Conservation (phyloP, 768 basidiomycete genomes). For the Tephrocybe rancida region DNA sequence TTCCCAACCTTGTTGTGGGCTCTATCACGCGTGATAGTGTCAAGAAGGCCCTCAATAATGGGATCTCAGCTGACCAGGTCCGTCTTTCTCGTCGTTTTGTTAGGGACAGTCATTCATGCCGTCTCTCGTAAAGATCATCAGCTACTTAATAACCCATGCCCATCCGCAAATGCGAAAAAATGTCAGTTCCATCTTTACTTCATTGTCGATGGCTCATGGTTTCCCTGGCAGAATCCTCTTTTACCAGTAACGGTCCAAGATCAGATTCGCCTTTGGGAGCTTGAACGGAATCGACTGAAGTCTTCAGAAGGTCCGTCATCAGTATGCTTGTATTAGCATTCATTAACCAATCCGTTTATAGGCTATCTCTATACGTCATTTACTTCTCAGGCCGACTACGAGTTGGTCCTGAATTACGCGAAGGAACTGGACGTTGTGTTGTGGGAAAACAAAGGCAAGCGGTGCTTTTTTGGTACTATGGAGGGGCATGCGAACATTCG, state of each 20-base stretch:
- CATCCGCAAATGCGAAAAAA: slow-evolving; percentile 98
- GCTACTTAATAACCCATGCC: slow-evolving; percentile 91
- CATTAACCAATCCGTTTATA: slow-evolving; percentile 32
- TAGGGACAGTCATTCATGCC: slow-evolving; percentile 13
- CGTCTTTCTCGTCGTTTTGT: slow-evolving; percentile 23
- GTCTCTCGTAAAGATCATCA: slow-evolving; percentile 73
- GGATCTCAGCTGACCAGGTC: slow-evolving; percentile 96
- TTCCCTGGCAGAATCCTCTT: slow-evolving; percentile 70
- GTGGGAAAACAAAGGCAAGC: slow-evolving; percentile 75
- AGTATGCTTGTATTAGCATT: slow-evolving; percentile 19
- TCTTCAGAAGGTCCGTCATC: slow-evolving; percentile 75
- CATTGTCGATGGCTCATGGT: slow-evolving; percentile 9
- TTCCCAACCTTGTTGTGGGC: slow-evolving; percentile 96
- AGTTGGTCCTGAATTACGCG: slow-evolving; percentile 85
- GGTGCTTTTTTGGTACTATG: slow-evolving; percentile 82
- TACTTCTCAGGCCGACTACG: slow-evolving; percentile 84
- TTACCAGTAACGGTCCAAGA: slow-evolving; percentile 98
- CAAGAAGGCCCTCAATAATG: slow-evolving; percentile 89
- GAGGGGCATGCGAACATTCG: slow-evolving; percentile 81
- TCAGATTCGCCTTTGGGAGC: slow-evolving; percentile 96
- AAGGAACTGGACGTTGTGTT: slow-evolving; percentile 78
- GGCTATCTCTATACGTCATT: slow-evolving; percentile 91
- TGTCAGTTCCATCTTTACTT: slow-evolving; percentile 41
- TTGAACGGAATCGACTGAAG: slow-evolving; percentile 90
- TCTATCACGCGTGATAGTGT: slow-evolving; percentile 95